phyloP scores from a whole-genome alignment of 2,329 filamentous ascomycete genomes.

The Pleomassaria siparia region DNA sequence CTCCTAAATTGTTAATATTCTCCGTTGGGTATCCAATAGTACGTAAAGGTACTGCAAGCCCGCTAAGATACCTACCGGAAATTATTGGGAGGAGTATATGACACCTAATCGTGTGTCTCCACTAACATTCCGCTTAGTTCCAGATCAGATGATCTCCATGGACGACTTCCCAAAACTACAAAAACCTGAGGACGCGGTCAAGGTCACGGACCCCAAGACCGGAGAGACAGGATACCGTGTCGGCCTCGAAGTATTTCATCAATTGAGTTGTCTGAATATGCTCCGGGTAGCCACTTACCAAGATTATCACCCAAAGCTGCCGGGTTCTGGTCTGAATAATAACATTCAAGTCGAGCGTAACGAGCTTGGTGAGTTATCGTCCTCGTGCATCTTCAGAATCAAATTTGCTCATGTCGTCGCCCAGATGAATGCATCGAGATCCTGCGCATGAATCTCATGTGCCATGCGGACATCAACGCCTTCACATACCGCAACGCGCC shows the following conservation, averaged over 20 bases:
- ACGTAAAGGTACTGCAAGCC: too few species aligned
- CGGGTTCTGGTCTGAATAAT: conserved; percentile 29
- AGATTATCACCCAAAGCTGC: conserved; percentile 33
- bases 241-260: conserved; percentile 61
- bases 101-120: too few species aligned
- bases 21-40: too few species aligned
- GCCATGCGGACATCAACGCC: conserved; percentile 36
- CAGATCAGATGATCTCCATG: conserved; percentile 61
- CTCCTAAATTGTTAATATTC: too few species aligned
- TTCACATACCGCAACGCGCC: conserved; percentile 33
- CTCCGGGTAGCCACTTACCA: conserved; percentile 38
- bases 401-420: neutral
- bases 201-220: conserved; percentile 57
- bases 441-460: conserved; percentile 42
- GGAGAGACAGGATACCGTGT: conserved; percentile 62
- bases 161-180: conserved; percentile 57
- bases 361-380: conserved; percentile 23
- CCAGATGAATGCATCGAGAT: conserved; percentile 41
- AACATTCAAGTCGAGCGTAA: conserved; percentile 30
- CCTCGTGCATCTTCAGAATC: neutral
- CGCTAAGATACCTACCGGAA: too few species aligned
- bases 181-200: conserved; percentile 55
- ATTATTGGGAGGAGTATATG: too few species aligned
- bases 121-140: conserved; percentile 48
- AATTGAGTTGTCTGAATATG: conserved; percentile 41